Conservation (phyloP, 2,329 filamentous ascomycete genomes). For the Fusarium musae region DNA sequence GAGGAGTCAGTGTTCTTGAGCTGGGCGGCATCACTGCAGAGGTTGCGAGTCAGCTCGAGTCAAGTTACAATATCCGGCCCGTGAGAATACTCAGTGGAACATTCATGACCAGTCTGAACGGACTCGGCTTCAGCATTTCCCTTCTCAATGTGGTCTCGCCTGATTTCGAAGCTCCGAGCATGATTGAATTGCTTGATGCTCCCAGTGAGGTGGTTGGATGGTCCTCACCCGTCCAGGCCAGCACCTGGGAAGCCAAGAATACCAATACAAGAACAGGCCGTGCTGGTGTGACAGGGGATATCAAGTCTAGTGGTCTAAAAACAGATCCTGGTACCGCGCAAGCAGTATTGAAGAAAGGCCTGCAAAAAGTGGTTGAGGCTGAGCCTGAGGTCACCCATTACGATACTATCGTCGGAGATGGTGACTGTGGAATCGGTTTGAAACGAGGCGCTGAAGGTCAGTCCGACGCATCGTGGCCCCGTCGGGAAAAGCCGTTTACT, state of each 20-base stretch:
- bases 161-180: slow-evolving; percentile 67
- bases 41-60: slow-evolving; percentile 70
- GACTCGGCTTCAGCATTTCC: slow-evolving; percentile 78
- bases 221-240: slow-evolving; percentile 70
- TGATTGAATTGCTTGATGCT: slow-evolving; percentile 77
- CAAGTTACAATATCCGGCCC: slow-evolving; percentile 68
- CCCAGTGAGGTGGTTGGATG: slow-evolving; percentile 77
- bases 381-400: slow-evolving; percentile 79
- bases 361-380: slow-evolving; percentile 70
- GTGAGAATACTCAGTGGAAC: slow-evolving; percentile 74
- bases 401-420: slow-evolving; percentile 88
- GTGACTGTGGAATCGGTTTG: slow-evolving; percentile 88
- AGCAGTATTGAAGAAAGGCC: slow-evolving; percentile 64
- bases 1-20: slow-evolving; percentile 77
- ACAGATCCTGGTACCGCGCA: slow-evolving; percentile 64
- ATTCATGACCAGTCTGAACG: slow-evolving; percentile 83
- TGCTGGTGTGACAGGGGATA: slow-evolving; percentile 45
- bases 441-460: slow-evolving; percentile 85
- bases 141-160: slow-evolving; percentile 72
- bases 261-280: slow-evolving; percentile 57
- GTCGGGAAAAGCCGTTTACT: slow-evolving; percentile 10
- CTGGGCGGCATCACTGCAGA: slow-evolving; percentile 77
- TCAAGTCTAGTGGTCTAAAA: slow-evolving; percentile 60
- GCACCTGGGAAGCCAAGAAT: slow-evolving; percentile 71
- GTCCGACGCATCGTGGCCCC: slow-evolving; percentile 19